Evolutionary conservation across 2,329 filamentous ascomycete genomes (phyloP), one percentile per base, ranked within the genome.

Genomic region (Trichoderma gracile): DNA sequence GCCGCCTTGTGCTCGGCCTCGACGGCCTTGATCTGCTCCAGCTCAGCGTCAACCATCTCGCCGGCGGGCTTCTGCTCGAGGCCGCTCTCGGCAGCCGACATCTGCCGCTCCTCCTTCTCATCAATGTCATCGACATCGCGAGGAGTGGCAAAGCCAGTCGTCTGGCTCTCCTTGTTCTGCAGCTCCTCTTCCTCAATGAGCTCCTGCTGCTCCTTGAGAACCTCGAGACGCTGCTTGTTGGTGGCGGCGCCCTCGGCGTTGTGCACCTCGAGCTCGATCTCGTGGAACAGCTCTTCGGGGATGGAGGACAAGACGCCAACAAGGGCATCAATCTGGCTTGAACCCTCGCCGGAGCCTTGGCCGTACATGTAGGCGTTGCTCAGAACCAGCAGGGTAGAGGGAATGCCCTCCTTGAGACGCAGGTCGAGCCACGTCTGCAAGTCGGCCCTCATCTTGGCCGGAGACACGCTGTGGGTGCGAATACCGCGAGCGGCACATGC

Each of bases 321-420:
- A 55, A 99, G 86, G 0, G 95, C 93, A 70, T 97, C 93, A 65
- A 99, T 93, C 80, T 98, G 94, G 67, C 87, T 91, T 38, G 90
- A 88, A 72, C 95, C 91, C 73, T 96, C 92, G 55, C 94, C 91
- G 71, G 93, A 93, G 67, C 90, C 89, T 72, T 96, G 91, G 43
- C 90, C 88, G 78, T 99, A 99, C 86, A 97, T 94, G 79, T 97
- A 99, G 54, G 95, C 95, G 73, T 97, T 99, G 83, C 92, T 96
- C 67, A 99, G 84, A 3, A 99, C 95, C 7, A 99, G 84, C 1
- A 99, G 87, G 0, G 95, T 98, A 1, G 93, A 98, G 1, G 95
- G 95, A n/a, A 99, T 93, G 54, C 93, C 92, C 75, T 97, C 90
- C 80, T 91, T 93, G 61, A 99, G 86, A 74, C 95, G 89, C 62